Percentiles rank a stretch among this genome's conserved stretches.
These are phyloP conservation scores for Penicillium taxi DNA, from an alignment of 495 filamentous ascomycete genomes.

Conservation along the genomic window DNA sequence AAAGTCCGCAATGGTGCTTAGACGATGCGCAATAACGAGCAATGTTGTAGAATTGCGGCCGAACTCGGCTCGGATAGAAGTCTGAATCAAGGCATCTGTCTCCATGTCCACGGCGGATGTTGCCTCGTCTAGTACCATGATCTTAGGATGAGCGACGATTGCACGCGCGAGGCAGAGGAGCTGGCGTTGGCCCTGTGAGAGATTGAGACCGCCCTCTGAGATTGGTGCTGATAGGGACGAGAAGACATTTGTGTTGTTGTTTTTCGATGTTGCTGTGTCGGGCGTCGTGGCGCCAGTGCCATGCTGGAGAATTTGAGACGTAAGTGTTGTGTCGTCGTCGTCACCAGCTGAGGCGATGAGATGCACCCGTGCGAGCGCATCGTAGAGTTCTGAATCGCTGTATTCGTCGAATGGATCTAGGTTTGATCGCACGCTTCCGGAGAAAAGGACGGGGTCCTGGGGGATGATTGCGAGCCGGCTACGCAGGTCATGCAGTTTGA, in stretches of 20 bases:
- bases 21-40: constrained; percentile 79
- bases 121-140: constrained; percentile 87
- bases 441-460: constrained; percentile 81
- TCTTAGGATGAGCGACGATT: constrained; percentile 68
- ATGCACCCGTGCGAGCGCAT: constrained; percentile 70
- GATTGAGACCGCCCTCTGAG: constrained; percentile 68
- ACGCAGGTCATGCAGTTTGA: constrained; percentile 65
- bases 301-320: constrained; percentile 23
- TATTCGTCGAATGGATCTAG: constrained; percentile 74
- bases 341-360: constrained; percentile 42
- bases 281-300: constrained; percentile 21
- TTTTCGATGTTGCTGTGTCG: constrained; percentile 14
- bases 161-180: constrained; percentile 83
- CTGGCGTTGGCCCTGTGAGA: constrained; percentile 83
- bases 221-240: constrained; percentile 52
- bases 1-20: constrained; percentile 82
- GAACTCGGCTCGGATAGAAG: constrained; percentile 74
- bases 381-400: constrained; percentile 60
- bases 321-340: constrained; percentile 29
- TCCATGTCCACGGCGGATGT: constrained; percentile 84
- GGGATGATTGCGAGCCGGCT: constrained; percentile 77
- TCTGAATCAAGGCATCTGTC: constrained; percentile 75
- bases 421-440: constrained; percentile 74
- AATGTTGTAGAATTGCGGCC: constrained; percentile 58
- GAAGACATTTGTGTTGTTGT: constrained; percentile 57